Base-by-base conservation (phyloP, 768 basidiomycete genomes). In the Serendipita indica region DNA sequence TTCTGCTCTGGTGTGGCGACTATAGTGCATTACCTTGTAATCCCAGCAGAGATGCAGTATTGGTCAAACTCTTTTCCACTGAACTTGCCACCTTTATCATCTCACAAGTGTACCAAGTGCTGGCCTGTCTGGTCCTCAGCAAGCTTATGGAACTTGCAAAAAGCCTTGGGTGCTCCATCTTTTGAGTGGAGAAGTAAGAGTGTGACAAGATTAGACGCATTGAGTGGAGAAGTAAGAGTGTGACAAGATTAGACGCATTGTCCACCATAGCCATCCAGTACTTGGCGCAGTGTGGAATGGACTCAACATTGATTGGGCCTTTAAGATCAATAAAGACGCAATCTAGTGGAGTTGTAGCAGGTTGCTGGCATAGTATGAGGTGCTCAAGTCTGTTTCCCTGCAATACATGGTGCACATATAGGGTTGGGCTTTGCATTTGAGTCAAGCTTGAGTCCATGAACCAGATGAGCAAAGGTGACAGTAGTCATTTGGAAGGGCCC, bases 351-450 rank as follows among this genome's bases (percentile, higher is more conserved):
- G 30, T 54, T 18, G 25, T 54, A 33, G 49, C 22, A 54, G 7
- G 3, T 41, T 41, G 28, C 60, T 20, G 60, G 61, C 33, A 63
- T 63, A 43, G 63, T 57, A 39, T 41, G n/a, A 10, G 67, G 63
- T 1, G 49, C 49, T 54, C 61, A 61, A 0, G 65, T 68, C 71
- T 75, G 72, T 62, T 75, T 74, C 3, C 73, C 72, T 39, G 69
- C 65, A 33, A 73, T 65, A 57, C 74, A 74, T 27, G 63, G 61
- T 43, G 68, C 65, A 66, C 71, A 72, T 59, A 65, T 67, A 1
- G 65, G 60, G 60, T 67, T 67, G 1, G 68, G 67, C 10, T 35
- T 5, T 13, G 25, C 52, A 33, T 65, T 61, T 22, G 66, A 60
- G 56, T 63, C 58, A n/a, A 63, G 35, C 18, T 63, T 63, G 63